Conservation (phyloP, 352 stramenopile species). For the Phytophthora cactorum region DNA sequence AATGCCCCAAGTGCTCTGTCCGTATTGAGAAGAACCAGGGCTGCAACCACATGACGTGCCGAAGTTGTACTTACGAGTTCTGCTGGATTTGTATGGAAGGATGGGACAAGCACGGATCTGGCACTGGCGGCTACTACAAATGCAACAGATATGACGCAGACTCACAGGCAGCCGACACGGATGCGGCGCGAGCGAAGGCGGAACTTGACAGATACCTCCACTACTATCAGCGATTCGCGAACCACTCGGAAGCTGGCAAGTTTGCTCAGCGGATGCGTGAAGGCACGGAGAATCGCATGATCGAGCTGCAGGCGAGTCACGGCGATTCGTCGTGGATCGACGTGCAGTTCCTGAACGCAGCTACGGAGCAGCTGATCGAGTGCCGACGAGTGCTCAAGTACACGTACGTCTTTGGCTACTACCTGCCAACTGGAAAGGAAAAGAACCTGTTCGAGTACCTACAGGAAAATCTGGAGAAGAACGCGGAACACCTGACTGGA, state of each 20-base stretch:
- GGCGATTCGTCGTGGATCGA: constrained; percentile 95
- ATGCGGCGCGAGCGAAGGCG: constrained; percentile 93
- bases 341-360: constrained; percentile 98
- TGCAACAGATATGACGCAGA: constrained; percentile 97
- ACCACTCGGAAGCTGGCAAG: constrained; percentile 96
- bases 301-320: constrained; percentile 94
- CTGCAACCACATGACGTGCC: constrained; percentile 99
- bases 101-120: constrained; percentile 96
- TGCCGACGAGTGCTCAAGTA: constrained; percentile 99
- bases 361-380: constrained; percentile 97
- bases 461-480: constrained; percentile 94
- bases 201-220: constrained; percentile 99
- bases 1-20: constrained; percentile 98
- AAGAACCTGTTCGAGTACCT: constrained; percentile 96
- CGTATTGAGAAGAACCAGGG: constrained; percentile 99
- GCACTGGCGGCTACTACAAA: constrained; percentile 99
- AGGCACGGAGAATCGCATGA: constrained; percentile 95
- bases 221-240: constrained; percentile 99
- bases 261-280: constrained; percentile 97
- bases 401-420: constrained; percentile 97
- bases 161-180: constrained; percentile 60
- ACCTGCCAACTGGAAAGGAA: constrained; percentile 87
- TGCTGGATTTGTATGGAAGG: constrained; percentile 98
- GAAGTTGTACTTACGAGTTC: constrained; percentile 95
- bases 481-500: constrained; percentile 92